These are phyloP conservation scores for Claviceps arundinis DNA, from an alignment of 2,329 filamentous ascomycete species.

Conservation along the genomic window DNA sequence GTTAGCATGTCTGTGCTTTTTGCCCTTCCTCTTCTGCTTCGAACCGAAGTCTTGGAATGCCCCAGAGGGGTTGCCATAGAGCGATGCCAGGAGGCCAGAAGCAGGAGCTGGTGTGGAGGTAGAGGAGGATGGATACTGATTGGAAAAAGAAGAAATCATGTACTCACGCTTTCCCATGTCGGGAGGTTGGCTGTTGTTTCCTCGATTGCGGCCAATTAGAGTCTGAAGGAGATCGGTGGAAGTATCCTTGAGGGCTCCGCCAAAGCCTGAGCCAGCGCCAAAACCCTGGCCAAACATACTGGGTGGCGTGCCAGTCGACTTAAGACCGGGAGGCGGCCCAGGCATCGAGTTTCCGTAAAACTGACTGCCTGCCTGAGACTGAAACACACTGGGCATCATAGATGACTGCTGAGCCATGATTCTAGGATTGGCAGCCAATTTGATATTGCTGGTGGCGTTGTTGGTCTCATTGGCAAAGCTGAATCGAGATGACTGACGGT, in stretches of 20 bases:
- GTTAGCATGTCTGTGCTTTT: slow-evolving; percentile 99
- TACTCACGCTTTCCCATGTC: slow-evolving; percentile 97
- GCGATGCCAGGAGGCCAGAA: slow-evolving; percentile 80
- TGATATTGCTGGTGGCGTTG: slow-evolving; percentile 40
- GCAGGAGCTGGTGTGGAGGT: slow-evolving; percentile 76
- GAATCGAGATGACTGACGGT: slow-evolving; percentile 73
- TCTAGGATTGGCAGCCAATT: slow-evolving; percentile 65
- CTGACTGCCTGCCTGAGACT: slow-evolving; percentile 48
- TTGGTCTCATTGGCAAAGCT: slow-evolving; percentile 71
- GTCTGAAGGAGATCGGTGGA: slow-evolving; percentile 59
- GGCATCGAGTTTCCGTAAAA: slow-evolving; percentile 80
- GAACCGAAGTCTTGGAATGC: slow-evolving; percentile 82
- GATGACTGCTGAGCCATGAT: slow-evolving; percentile 73
- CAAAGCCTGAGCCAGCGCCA: slow-evolving; percentile 53
- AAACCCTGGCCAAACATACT: slow-evolving; percentile 92
- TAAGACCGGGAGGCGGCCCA: slow-evolving; percentile 85
- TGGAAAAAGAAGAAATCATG: slow-evolving; percentile 84
- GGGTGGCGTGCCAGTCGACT: slow-evolving; percentile 87
- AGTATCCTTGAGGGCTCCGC: slow-evolving; percentile 55
- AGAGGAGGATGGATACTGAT: slow-evolving; percentile 71
- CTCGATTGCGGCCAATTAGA: slow-evolving; percentile 58
- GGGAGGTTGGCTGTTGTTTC: slow-evolving; percentile 56
- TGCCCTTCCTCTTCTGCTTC: slow-evolving; percentile 99
- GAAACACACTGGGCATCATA: slow-evolving; percentile 64
- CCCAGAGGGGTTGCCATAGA: slow-evolving; percentile 78